Conservation (phyloP, 768 basidiomycete genomes). For the Pisolithus marmoratus region DNA sequence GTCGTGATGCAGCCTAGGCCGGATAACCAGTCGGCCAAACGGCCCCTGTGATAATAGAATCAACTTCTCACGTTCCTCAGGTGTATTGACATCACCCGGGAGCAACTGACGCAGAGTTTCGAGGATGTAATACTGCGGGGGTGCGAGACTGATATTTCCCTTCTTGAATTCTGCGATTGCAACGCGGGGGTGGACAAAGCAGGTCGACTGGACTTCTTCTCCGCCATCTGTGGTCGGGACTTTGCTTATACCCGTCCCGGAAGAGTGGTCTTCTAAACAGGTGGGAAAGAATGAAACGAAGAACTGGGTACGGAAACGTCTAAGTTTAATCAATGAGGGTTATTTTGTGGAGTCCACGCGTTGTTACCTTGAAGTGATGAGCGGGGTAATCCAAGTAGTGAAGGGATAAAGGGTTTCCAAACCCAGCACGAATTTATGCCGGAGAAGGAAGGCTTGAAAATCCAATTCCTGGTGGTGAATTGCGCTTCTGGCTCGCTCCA, state of each 20-base stretch:
- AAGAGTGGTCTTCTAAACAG: slow-evolving; percentile 42
- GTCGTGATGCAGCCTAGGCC: slow-evolving; percentile 38
- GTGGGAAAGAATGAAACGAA: slow-evolving; percentile 56
- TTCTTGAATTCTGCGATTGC: slow-evolving; percentile 49
- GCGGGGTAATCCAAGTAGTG: slow-evolving; percentile 73
- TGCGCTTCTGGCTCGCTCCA: slow-evolving; percentile 50
- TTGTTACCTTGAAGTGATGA: slow-evolving; percentile 43
- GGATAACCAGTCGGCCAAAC: slow-evolving; percentile 60
- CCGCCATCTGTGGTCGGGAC: slow-evolving; percentile 66
- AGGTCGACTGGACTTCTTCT: slow-evolving; percentile 62
- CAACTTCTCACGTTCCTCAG: slow-evolving; percentile 42
- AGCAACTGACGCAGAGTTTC: slow-evolving; percentile 54
- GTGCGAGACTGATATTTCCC: slow-evolving; percentile 56
- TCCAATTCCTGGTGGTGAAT: slow-evolving; percentile 47
- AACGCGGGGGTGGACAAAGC: slow-evolving; percentile 53
- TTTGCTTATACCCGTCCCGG: slow-evolving; percentile 49
- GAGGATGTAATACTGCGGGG: slow-evolving; percentile 70
- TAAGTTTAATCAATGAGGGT: slow-evolving; percentile 20
- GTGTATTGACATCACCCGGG: slow-evolving; percentile 34
- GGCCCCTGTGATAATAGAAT: slow-evolving; percentile 42
- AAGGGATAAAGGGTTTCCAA: slow-evolving; percentile 53
- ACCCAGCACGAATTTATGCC: slow-evolving; percentile 41
- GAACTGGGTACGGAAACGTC: slow-evolving; percentile 70
- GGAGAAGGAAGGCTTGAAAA: slow-evolving; percentile 50
- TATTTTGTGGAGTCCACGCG: neutral